Base-by-base conservation (phyloP, 2,329 filamentous ascomycete species). In the Zopfia rhizophila region DNA sequence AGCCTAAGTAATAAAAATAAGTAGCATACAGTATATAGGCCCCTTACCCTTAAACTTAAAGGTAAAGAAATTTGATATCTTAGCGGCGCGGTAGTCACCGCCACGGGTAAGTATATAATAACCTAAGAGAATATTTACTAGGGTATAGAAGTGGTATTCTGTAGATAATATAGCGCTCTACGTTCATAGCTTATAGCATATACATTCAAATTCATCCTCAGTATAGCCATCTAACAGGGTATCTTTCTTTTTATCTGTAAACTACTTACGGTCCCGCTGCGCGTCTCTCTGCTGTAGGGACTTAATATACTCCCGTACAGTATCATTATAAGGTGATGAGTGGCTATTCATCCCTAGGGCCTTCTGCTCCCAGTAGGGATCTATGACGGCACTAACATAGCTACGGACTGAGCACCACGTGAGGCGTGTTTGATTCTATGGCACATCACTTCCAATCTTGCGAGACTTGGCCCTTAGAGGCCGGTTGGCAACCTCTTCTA, bases 201-300 rank as follows among this genome's bases (percentile, higher is more conserved):
- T 12, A 3, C 21, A 24, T 38, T 47, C 30, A 18, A 47, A 41
- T 31, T 47, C 18, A 11, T 41, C 44, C 44, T 47, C 17, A 22
- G 37, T 14, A 18, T 47, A 47, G 29, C 44, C 31, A 22, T 41
- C 37, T 35, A 47, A 38, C 13, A 47, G 44, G 16, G 30, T 47
- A 18, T 47, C 44, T 22, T 29, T 47, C 7, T 5, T 30, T 30
- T 47, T 47, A 21, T 47, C 24, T 7, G 37, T 17, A 14, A 36
- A 47, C 44, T 47, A 21, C 37, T 35, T 30, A 30, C 24, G 30
- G 37, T 47, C 29, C 11, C n/a, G 21, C 21, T 24, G 23, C 13
- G 44, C 37, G 30, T 47, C 44, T 17, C 44, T 40, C 4, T 24
- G 19, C 44, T 41, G 30, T 24, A 47, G 37, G 18, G 44, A 47